These are phyloP conservation scores for Viscum album DNA, from an alignment of 177 flowering plant species.

Conservation along the genomic window DNA sequence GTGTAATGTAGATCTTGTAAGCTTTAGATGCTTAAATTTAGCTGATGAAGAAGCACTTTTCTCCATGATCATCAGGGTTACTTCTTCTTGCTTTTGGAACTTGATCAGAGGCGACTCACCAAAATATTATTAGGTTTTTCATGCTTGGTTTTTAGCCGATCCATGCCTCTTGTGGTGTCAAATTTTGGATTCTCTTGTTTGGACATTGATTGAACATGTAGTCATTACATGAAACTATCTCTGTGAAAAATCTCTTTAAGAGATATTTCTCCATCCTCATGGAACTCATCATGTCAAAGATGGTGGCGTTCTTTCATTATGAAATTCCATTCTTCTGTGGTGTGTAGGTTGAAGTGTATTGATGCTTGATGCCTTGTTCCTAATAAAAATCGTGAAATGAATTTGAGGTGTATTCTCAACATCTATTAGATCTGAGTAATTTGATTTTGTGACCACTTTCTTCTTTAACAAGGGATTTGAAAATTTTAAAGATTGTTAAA, in stretches of 20 bases:
- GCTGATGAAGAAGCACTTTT: neutral
- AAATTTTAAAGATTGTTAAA: no score
- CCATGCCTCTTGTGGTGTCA: neutral
- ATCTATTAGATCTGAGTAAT: neutral
- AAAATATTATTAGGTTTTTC: neutral
- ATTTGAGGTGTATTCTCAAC: neutral
- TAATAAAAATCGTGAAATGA: neutral
- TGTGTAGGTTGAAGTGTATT: no score
- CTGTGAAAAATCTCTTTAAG: neutral
- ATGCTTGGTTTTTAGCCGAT: neutral
- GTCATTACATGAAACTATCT: neutral
- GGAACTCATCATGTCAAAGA: neutral
- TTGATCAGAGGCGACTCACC: neutral
- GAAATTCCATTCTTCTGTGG: neutral
- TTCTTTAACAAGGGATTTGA: neutral
- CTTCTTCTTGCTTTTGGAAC: neutral
- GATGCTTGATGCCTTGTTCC: no score
- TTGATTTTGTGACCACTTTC: neutral
- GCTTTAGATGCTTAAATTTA: neutral
- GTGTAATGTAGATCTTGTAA: neutral
- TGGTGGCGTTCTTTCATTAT: neutral
- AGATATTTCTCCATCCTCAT: neutral
- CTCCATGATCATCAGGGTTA: neutral
- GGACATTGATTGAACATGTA: neutral
- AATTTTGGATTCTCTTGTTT: neutral